Evolutionary conservation across 352 stramenopile species (phyloP).

Genomic region (Phytopythium litorale): DNA sequence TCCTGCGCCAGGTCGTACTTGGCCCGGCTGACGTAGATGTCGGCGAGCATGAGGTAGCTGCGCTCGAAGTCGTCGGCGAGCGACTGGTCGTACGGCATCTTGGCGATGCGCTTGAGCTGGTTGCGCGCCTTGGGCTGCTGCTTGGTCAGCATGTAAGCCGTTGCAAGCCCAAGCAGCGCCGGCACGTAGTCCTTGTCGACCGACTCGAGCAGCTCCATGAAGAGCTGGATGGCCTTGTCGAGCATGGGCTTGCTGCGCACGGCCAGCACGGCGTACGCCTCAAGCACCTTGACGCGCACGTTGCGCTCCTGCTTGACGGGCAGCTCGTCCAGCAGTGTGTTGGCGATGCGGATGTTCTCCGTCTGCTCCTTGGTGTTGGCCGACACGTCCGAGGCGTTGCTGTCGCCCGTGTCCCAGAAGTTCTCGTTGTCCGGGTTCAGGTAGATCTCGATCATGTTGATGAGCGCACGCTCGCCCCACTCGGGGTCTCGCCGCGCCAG

Average conservation of each 20-base stretch:
- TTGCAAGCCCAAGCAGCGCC: constrained; percentile 85
- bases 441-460: constrained; percentile 94
- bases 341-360: constrained; percentile 87
- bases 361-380: constrained; percentile 70
- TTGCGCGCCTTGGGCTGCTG: constrained; percentile 91
- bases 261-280: constrained; percentile 83
- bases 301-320: constrained; percentile 45
- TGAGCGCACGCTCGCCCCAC: constrained; percentile 86
- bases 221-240: constrained; percentile 86
- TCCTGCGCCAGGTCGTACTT: constrained; percentile 94
- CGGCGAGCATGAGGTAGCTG: constrained; percentile 91
- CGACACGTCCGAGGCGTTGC: constrained; percentile 16
- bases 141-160: constrained; percentile 92
- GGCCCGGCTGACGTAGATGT: constrained; percentile 89
- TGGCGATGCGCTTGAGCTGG: constrained; percentile 93
- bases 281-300: constrained; percentile 74
- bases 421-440: constrained; percentile 93
- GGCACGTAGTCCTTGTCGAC: constrained; percentile 88
- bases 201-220: constrained; percentile 89
- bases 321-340: constrained; percentile 87
- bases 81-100: constrained; percentile 88
- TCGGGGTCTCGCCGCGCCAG: constrained; percentile 81
- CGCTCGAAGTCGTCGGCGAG: constrained; percentile 92
- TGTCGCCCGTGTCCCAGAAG: constrained; percentile 73
- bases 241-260: constrained; percentile 81